These are phyloP conservation scores for Datura wrightii DNA, from an alignment of 257 asterid species.

Conservation along the genomic window DNA sequence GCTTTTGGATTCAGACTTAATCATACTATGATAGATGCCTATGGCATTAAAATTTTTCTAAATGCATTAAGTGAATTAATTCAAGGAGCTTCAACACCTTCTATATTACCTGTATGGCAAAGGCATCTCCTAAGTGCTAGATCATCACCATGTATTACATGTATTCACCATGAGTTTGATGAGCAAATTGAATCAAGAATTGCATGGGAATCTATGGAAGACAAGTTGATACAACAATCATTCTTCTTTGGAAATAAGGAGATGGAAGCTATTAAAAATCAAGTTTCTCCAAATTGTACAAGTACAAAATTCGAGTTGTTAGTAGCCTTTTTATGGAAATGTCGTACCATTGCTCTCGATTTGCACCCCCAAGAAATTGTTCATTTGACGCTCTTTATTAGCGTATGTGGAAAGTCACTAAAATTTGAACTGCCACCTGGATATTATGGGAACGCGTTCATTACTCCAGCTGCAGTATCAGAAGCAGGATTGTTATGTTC, in stretches of 20 bases:
- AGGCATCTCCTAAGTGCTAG: conserved; percentile 27
- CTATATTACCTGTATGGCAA: conserved; percentile 40
- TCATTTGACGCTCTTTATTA: background rate
- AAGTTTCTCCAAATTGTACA: background rate
- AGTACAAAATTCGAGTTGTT: conserved; percentile 18
- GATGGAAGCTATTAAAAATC: conserved; percentile 27
- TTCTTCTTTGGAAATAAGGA: conserved; percentile 36
- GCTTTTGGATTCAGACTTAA: conserved; percentile 26
- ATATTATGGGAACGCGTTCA: conserved; percentile 39
- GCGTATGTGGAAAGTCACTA: background rate
- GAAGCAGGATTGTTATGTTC: conserved; percentile 1
- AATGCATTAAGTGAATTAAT: conserved; percentile 29
- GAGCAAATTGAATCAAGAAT: background rate
- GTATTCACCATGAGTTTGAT: conserved; percentile 37
- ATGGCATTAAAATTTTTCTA: conserved; percentile 26
- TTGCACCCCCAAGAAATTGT: background rate
- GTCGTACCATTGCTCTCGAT: conserved; percentile 32
- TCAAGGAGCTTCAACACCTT: conserved; percentile 26
- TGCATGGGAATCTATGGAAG: background rate
- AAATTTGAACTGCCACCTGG: background rate
- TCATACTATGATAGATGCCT: conserved; percentile 37
- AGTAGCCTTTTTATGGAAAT: conserved; percentile 29
- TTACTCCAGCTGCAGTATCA: conserved; percentile 28
- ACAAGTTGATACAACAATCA: background rate
- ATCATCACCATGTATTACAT: conserved; percentile 17